These are phyloP conservation scores for Avena sativa DNA, from an alignment of 176 grass and related monocot genomes.

Conservation along the genomic window DNA sequence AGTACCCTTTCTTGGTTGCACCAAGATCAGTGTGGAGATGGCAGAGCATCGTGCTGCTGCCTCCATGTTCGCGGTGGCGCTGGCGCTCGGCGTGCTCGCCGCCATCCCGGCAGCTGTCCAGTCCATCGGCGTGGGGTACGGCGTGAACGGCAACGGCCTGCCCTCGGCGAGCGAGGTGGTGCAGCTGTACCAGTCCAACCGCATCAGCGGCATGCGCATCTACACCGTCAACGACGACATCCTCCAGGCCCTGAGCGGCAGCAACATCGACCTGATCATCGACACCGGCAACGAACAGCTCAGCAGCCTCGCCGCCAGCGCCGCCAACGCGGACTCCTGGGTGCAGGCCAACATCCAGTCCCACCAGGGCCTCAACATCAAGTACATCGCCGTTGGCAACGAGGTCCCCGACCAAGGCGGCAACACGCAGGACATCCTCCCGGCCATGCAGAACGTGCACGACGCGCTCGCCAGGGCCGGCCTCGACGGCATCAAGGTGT, in stretches of 20 bases:
- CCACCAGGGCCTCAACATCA: slow-evolving; percentile 35
- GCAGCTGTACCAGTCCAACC: slow-evolving; percentile 53
- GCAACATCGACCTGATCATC: neutral
- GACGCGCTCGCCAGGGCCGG: slow-evolving; percentile 42
- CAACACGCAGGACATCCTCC: slow-evolving; percentile 7
- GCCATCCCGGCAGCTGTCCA: slow-evolving; percentile 35
- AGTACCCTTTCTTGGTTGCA: neutral
- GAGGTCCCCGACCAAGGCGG: slow-evolving; percentile 41
- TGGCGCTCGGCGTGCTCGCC: slow-evolving; percentile 27
- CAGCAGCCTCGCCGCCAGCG: neutral
- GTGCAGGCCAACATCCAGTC: slow-evolving; percentile 15
- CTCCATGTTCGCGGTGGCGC: slow-evolving; percentile 39
- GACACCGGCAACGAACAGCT: neutral
- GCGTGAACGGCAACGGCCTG: slow-evolving; percentile 42
- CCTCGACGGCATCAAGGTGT: slow-evolving; percentile 1
- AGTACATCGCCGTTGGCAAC: slow-evolving; percentile 67
- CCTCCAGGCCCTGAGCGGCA: neutral
- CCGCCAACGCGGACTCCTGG: neutral
- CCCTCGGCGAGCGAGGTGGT: slow-evolving; percentile 51
- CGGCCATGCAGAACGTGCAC: slow-evolving; percentile 61
- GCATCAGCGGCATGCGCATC: slow-evolving; percentile 58
- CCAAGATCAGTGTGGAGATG: neutral
- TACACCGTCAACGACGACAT: neutral
- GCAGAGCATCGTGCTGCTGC: neutral
- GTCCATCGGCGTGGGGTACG: slow-evolving; percentile 49